These are phyloP conservation scores for Microbotryomycetes sp. DNA, from an alignment of 1,284 basidiomycete genomes.

Conservation along the genomic window DNA sequence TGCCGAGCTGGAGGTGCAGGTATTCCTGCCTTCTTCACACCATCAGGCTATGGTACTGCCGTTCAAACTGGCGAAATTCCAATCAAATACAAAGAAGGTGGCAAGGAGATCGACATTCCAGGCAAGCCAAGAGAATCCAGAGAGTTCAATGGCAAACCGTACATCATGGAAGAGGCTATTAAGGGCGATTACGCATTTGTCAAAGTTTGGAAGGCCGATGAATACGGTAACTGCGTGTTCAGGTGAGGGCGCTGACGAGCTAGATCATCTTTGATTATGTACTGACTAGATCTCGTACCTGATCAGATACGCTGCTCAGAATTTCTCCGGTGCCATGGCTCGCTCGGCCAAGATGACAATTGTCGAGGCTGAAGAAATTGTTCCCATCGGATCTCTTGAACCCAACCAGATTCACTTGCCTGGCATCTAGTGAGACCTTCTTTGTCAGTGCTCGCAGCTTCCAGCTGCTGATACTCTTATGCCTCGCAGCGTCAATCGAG, in stretches of 20 bases:
- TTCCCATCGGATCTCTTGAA: slow-evolving; percentile 73
- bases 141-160: slow-evolving; percentile 73
- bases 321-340: slow-evolving; percentile 81
- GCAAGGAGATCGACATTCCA: slow-evolving; percentile 41
- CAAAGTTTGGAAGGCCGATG: slow-evolving; percentile 92
- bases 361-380: slow-evolving; percentile 90
- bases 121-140: slow-evolving; percentile 60
- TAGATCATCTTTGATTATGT: slow-evolving; percentile 67
- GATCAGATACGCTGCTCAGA: slow-evolving; percentile 73
- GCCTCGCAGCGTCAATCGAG: slow-evolving; percentile 32
- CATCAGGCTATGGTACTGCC: slow-evolving; percentile 59
- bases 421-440: slow-evolving; percentile 33
- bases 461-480: background rate
- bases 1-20: slow-evolving; percentile 87
- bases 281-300: slow-evolving; percentile 60
- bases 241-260: slow-evolving; percentile 34
- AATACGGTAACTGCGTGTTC: slow-evolving; percentile 50
- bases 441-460: background rate
- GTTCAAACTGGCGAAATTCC: slow-evolving; percentile 45
- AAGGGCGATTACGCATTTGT: slow-evolving; percentile 68
- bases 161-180: slow-evolving; percentile 80
- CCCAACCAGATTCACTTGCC: slow-evolving; percentile 65
- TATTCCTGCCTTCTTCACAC: slow-evolving; percentile 93
- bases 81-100: slow-evolving; percentile 49
- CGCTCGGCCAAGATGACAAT: slow-evolving; percentile 84